Evolutionary conservation across 306 rosid genomes (phyloP).

Genomic region (Begonia peltatifolia): DNA sequence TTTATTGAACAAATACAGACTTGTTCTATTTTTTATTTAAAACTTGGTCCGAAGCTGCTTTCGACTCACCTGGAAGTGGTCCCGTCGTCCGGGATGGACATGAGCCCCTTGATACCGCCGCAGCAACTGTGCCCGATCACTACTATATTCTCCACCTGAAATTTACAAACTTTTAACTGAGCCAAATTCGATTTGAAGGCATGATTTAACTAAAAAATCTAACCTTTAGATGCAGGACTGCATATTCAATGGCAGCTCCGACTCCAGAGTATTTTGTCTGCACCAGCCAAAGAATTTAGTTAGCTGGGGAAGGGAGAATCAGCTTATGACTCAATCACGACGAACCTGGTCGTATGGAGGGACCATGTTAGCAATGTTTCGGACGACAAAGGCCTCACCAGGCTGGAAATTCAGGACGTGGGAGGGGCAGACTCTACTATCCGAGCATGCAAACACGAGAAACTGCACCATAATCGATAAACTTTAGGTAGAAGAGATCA

Average conservation of each 20-base stretch:
- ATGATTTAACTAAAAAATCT: not conserved
- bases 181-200: no score
- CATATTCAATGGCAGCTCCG: constrained; percentile 99
- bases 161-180: not conserved
- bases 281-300: constrained; percentile 4
- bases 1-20: not conserved
- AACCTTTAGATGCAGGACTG: constrained; percentile 72
- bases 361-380: constrained; percentile 98
- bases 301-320: no score
- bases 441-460: constrained; percentile 95
- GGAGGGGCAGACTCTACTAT: constrained; percentile 92
- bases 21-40: not conserved
- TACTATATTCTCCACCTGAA: constrained; percentile 84
- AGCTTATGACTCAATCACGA: not conserved
- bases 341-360: constrained; percentile 79
- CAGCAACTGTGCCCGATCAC: constrained; percentile 95
- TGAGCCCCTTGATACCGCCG: constrained; percentile 95
- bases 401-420: constrained; percentile 87
- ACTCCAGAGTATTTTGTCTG: constrained; percentile 74
- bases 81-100: constrained; percentile 91
- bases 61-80: constrained; percentile 42
- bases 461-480: constrained; percentile 29
- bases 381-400: constrained; percentile 81
- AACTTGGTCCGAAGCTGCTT: not conserved
- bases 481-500: no score